Base-by-base conservation (phyloP, 176 grass and related monocot genomes). In the Guadua angustifolia region DNA sequence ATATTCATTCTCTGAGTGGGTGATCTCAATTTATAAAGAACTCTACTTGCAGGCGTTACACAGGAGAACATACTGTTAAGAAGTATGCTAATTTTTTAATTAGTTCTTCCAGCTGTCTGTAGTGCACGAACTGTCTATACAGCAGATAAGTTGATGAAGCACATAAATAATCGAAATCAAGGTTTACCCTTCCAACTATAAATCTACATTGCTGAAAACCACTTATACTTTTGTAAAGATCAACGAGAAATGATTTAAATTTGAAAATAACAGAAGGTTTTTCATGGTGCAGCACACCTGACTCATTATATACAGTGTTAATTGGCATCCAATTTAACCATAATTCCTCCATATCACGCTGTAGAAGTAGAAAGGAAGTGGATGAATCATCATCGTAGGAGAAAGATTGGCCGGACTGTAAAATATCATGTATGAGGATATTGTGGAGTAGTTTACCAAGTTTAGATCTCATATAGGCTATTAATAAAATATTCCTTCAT, bases 231-330 rank as follows among this genome's bases (percentile, higher is more conserved):
- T 25, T 64, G 80, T 87, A 89, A 50, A 87, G 85, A 87, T 93
- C 91, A 55, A 91, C 50, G 52, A 91, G 39, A 46, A 77, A 73
- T 65, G 73, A 86, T 82, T 91, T 91, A n/a, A 91, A 75, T 89
- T 96, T 88, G 83, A 66, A 87, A 89, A 96, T 92, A 71, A 74
- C 24, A 61, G 83, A 96, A 79, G 91, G 94, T 32, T 84, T 7
- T 73, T 91, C 91, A 61, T 44, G 82, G 75, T 88, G 57, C 25
- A 69, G 50, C 80, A 87, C 67, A 87, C 83, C 80, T 24, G 35
- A 86, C 55, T 92, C 83, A 46, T 88, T 53, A 51, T 89, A 95
- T 78, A 73, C 64, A 45, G 78, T 82, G 53, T 47, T 87, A 78
- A 92, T 47, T 86, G 46, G 40, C 73, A 79, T 87, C 93, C 93